Evolutionary conservation across 2,329 filamentous ascomycete genomes (phyloP), one percentile per base, ranked within the genome.

Genomic region (Beauveria sp.): DNA sequence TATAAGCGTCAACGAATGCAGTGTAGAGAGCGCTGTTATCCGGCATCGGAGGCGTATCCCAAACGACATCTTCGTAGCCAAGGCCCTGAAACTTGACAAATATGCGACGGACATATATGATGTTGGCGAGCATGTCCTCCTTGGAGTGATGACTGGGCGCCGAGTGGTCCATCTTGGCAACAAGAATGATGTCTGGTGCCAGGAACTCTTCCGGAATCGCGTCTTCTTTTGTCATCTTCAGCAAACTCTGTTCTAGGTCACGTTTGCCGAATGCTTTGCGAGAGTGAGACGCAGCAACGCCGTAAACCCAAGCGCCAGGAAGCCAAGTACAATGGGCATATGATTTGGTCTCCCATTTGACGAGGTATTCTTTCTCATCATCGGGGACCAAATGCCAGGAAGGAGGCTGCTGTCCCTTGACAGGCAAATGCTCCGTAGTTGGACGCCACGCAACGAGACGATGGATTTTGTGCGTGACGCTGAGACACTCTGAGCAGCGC

Each of bases 31-130:
- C 83, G 12, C 72, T 74, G 14, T 82, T 83, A 62, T 90, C 84
- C 34, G 84, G 79, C 2, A 79, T 75, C 0, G 93, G 93, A 0
- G 92, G 91, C 2, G 83, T 80, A 67, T 96, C 93, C 93, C 93
- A 97, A 0, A 96, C 92, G 1, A 86, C 84, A 63, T 97, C 92
- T 65, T 96, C 91, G 69, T 99, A 98, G 5, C 87, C 83, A 8
- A 99, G 82, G 14, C 95, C 95, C 73, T 96, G 91, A 73, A 93
- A 98, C 72, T 99, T 99, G 75, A 96, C 89, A 55, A 88, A 83
- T 0, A 91, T 87, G 67, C 86, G 82, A 55, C 85, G 81, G 24
- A 99, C 85, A 66, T 91, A 83, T 40, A 83, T 81, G 46, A 93
- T 86, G 5, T 89, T 85, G 43, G 82, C 82, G 63, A 91, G 79